Conservation (phyloP, 2,329 filamentous ascomycete species). For the Drechslerella stenobrocha region DNA sequence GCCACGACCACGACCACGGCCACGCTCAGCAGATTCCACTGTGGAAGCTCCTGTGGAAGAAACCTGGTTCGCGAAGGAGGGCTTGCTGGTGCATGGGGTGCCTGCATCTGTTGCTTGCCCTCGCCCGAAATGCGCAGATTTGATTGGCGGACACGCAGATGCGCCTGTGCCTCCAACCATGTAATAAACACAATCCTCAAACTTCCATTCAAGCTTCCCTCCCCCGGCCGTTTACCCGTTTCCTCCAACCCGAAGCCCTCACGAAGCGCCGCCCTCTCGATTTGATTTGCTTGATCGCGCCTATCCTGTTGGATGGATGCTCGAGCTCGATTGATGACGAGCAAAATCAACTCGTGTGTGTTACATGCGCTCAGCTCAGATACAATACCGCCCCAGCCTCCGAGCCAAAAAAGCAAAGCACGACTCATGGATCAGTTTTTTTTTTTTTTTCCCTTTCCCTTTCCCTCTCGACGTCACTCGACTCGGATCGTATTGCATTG, state of each 20-base stretch:
- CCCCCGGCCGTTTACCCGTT: conserved; percentile 29
- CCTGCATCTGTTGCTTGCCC: background rate
- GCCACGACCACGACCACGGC: too few relatives aligned
- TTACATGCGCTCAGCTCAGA: conserved; percentile 5
- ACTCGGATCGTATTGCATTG: too few relatives aligned
- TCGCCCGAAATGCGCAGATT: conserved; percentile 1
- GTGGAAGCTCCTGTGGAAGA: too few relatives aligned
- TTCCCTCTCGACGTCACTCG: too few relatives aligned
- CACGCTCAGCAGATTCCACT: too few relatives aligned
- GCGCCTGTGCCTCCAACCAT: conserved; percentile 26
- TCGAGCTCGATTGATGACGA: background rate
- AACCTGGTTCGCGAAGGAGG: background rate
- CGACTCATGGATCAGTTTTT: background rate
- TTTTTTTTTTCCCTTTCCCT: background rate
- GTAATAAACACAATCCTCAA: conserved; percentile 9
- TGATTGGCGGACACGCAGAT: conserved; percentile 2
- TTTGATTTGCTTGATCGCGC: conserved; percentile 1
- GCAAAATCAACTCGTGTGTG: background rate
- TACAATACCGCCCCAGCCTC: background rate
- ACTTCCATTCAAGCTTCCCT: conserved; percentile 26
- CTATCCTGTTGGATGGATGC: conserved; percentile 3
- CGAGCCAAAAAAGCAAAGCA: background rate
- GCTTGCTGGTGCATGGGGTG: background rate
- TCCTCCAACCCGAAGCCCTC: conserved; percentile 24
- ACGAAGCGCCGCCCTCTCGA: conserved; percentile 34